Base-by-base conservation (phyloP, 2,329 filamentous ascomycete species). In the Neonectria sp. region DNA sequence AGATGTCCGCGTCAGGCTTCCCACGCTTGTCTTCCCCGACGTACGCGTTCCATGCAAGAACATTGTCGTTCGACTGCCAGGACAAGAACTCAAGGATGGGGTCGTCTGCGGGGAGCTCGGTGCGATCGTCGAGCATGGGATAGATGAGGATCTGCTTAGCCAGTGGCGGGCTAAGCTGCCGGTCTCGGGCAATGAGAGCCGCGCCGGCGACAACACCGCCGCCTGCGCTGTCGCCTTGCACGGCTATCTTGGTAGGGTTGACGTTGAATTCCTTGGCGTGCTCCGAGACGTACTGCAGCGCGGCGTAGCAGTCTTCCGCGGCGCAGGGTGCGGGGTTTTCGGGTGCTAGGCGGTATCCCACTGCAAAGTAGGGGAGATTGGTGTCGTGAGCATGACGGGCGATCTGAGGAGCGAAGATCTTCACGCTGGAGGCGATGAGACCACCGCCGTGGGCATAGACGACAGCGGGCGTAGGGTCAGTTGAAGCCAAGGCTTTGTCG, bases 301-400 rank as follows among this genome's bases (percentile, higher is more conserved):
- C 75, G 0, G 76, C 76, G 65, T 81, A 82, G 58, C 76, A 76
- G 65, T 86, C 83, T 49, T 81, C 78, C 0, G 80, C 69, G 0
- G 77, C 78, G 0, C 71, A 72, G 0, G 83, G 82, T 12, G 79
- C 79, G 1, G 74, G 77, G 29, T 81, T 65, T 64, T 86, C 84
- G 0, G 84, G 84, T 0, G 83, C 80, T 0, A 83, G 76, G 2
- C 83, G 79, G 71, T 84, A 86, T 24, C 84, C 80, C 21, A 84
- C 73, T 0, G 76, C 76, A 48, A 83, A 76, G 35, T 82, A 72
- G 6, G 78, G 79, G 1, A 84, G 73, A 2, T 78, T 75, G 1
- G 77, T 74, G 1, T 67, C 59, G 6, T 58, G 48, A 3, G 78
- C 79, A 15, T 76, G 71, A 11, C 52, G 52, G 3, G 78, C 69